Conservation (phyloP, 106 monocot genomes). For the Apostasia shenzhenica region DNA sequence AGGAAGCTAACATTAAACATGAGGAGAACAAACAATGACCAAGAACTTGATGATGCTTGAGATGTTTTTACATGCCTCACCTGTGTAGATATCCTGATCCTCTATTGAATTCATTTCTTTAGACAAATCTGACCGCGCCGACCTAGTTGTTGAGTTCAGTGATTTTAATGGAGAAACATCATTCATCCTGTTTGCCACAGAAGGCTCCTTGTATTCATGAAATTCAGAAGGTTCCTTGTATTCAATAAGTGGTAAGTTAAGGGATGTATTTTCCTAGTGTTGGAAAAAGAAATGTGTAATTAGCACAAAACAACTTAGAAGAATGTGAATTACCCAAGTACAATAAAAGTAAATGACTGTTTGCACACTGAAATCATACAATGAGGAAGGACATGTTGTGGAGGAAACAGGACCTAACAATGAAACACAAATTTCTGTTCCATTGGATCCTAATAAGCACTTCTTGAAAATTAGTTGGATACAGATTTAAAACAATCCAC, state of each 20-base stretch:
- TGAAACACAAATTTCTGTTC: too few relatives aligned
- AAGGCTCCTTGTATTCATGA: slow-evolving; percentile 9
- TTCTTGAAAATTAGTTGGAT: too few relatives aligned
- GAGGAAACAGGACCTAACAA: too few relatives aligned
- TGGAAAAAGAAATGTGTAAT: slow-evolving; percentile 5
- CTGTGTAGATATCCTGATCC: slow-evolving; percentile 5
- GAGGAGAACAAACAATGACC: not conserved
- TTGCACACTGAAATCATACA: not conserved
- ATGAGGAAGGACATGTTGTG: too few relatives aligned
- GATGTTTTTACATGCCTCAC: slow-evolving; percentile 19
- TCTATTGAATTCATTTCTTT: slow-evolving; percentile 55
- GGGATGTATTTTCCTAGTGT: slow-evolving; percentile 27
- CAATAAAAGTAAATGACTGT: too few relatives aligned
- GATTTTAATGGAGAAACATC: slow-evolving; percentile 22
- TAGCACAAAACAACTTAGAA: slow-evolving; percentile 5
- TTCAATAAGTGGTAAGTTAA: slow-evolving; percentile 6
- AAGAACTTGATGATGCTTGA: not conserved
- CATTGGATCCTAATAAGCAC: too few relatives aligned
- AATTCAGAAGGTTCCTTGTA: not conserved
- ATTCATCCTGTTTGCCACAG: slow-evolving; percentile 6
- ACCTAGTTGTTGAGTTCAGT: slow-evolving; percentile 34
- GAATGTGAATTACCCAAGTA: not conserved
- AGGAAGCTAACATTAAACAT: not conserved
- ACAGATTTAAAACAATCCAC: too few relatives aligned
- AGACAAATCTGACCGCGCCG: slow-evolving; percentile 39